These are phyloP conservation scores for Cicer judaicum DNA, from an alignment of 306 rosid species.

Conservation along the genomic window DNA sequence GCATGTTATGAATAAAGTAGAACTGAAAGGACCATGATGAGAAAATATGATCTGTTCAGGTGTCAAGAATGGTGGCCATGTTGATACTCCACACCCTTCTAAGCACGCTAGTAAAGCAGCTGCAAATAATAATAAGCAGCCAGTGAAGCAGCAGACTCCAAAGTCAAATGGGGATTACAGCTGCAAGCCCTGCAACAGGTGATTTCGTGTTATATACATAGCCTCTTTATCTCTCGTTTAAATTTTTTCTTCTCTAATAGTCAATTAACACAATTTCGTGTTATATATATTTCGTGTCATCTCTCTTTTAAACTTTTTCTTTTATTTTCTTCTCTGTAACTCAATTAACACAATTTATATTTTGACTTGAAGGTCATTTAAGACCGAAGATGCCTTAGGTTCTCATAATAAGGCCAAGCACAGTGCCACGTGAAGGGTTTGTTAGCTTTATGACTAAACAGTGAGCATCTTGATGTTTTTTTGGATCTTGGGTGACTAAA, in stretches of 20 bases:
- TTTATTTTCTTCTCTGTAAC: background rate
- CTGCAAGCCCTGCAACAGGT: slow-evolving; percentile 72
- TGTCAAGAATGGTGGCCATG: slow-evolving; percentile 55
- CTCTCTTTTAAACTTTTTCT: background rate
- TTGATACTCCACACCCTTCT: slow-evolving; percentile 72
- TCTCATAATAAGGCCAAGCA: slow-evolving; percentile 75
- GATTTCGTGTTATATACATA: background rate
- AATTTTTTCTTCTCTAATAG: background rate
- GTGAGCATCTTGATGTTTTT: slow-evolving; percentile 9
- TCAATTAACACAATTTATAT: background rate
- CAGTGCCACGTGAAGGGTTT: slow-evolving; percentile 53
- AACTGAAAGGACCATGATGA: slow-evolving; percentile 7
- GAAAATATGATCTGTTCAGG: slow-evolving; percentile 43
- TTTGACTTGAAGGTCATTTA: slow-evolving; percentile 57
- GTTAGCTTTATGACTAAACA: slow-evolving; percentile 6
- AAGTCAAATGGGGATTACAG: slow-evolving; percentile 51
- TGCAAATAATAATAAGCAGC: slow-evolving; percentile 42
- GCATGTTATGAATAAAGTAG: slow-evolving; percentile 29
- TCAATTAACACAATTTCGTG: background rate
- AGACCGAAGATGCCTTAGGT: slow-evolving; percentile 64
- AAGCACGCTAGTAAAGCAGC: slow-evolving; percentile 57
- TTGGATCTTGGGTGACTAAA: slow-evolving; percentile 2
- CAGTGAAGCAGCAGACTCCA: slow-evolving; percentile 55
- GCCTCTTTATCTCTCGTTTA: background rate
- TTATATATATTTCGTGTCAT: background rate